Conservation (phyloP, 176 grass and related monocot species). For the Oryza australiensis region DNA sequence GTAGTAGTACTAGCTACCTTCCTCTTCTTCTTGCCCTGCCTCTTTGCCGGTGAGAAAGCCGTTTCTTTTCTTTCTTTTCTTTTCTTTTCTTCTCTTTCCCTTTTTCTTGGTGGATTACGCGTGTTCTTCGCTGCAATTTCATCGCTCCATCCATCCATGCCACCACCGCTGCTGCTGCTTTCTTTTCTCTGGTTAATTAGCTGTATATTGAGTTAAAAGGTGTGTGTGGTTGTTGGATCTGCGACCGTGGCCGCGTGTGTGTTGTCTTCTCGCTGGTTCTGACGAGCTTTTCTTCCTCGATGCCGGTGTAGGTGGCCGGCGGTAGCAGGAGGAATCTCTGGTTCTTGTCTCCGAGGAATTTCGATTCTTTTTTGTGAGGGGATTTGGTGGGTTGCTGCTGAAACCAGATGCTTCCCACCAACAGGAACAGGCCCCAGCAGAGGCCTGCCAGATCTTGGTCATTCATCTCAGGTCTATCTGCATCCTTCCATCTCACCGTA, state of each 20-base stretch:
- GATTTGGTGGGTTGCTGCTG: background rate
- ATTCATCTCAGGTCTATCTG: slow-evolving; percentile 62
- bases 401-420: slow-evolving; percentile 72
- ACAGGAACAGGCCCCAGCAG: slow-evolving; percentile 67
- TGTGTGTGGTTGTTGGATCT: background rate
- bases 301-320: background rate
- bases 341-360: background rate
- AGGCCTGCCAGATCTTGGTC: slow-evolving; percentile 85
- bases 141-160: background rate
- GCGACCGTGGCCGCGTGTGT: background rate
- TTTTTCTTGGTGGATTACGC: background rate
- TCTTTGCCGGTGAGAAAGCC: background rate
- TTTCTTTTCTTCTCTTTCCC: background rate
- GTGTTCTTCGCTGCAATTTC: background rate
- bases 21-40: background rate
- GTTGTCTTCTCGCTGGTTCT: background rate
- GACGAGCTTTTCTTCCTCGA: background rate
- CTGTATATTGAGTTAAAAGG: background rate
- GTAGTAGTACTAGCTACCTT: no score
- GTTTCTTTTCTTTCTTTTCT: background rate
- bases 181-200: background rate
- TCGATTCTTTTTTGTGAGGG: background rate
- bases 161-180: background rate
- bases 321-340: background rate
- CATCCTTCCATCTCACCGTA: background rate